Evolutionary conservation across 2,329 filamentous ascomycete genomes (phyloP), one percentile per base, ranked within the genome.

Genomic region (Penicillium freii): DNA sequence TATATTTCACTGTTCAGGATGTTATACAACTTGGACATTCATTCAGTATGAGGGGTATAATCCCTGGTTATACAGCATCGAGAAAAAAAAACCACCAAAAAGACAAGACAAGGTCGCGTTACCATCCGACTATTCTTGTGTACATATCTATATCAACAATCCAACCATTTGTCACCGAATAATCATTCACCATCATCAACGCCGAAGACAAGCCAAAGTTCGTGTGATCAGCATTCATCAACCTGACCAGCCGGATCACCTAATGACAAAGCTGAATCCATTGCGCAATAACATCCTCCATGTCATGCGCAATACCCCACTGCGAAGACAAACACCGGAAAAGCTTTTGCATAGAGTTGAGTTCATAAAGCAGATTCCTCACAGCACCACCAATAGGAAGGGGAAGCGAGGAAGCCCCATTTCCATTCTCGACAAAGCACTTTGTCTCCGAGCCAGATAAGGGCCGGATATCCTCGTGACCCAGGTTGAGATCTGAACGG

Each of bases 311-410:
- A 53, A 79, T 71, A 0, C 77, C 77, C 77, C 77, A 80, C 58
- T 79, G 77, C 5, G 75, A 75, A 19, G 66, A 72, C 21, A 79
- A 62, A 46, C 77, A 78, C 33, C 75, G 69, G 52, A 79, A 79
- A 10, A 80, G 63, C 63, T 79, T 79, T 57, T 78, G 77, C 68
- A 79, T 76, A 19, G 76, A 77, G 58, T 79, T 79, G 59, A 80
- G 64, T 58, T 80, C 77, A 59, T 80, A 80, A n/a, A 78, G 61
- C 39, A 80, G 61, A 66, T 79, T 78, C 43, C 75, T 71, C 13
- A 68, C 69, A 5, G 66, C 65, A 1, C 62, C 69, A 9, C 64
- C 66, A 2, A 64, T 60, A 3, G 64, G 58, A 10, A 60, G 61
- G 3, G 66, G 59, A 9, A 60, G 62, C 6, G 66, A 60, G 1